Base-by-base conservation (phyloP, 2,329 filamentous ascomycete species). In the Graphium sp. region DNA sequence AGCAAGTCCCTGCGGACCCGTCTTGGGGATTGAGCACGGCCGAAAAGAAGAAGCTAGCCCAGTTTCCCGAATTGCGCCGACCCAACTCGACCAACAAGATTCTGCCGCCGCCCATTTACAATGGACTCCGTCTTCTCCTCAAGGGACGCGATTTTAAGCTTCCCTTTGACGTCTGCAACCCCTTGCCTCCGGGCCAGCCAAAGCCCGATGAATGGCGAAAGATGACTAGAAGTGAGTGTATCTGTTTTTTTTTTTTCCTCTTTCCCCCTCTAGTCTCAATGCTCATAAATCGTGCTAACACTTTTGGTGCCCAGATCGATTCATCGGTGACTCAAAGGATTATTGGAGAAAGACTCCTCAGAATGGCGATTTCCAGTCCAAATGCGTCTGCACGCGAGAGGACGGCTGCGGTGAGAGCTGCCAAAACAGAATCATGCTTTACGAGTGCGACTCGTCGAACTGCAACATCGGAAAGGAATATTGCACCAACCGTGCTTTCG, bases 381-480 rank as follows among this genome's bases (percentile, higher is more conserved):
- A 72, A 45, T 92, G 84, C 45, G 73, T 83, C 33, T 92, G 84
- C 54, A 72, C 58, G 23, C 60, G 67, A 6, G 79, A 85, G 30
- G 72, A 76, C 30, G 84, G 83, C 20, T 95, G 89, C 43, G 80
- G 74, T 37, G 83, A 94, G 37, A 67, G 79, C 41, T 98, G 89
- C 52, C 80, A 93, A 46, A 98, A 98, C 49, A 67, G 84, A 36
- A 84, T 84, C 49, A 95, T 95, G 84, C 74, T 92, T 32, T 95
- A 94, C 49, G 89, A 98, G 55, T 98, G 89, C 48, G 83, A 95
- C 48, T 68, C 77, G 26, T 75, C 66, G 32, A 98, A 94, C 48
- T 98, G 89, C 58, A 79, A 74, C 33, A 58, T 87, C 11, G 77
- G 78, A 22, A 60, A 68, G n/a, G 64, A 71, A 13, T 46, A 61